Base-by-base conservation (phyloP, 2,329 filamentous ascomycete genomes). In the Zasmidium citrigriseum region DNA sequence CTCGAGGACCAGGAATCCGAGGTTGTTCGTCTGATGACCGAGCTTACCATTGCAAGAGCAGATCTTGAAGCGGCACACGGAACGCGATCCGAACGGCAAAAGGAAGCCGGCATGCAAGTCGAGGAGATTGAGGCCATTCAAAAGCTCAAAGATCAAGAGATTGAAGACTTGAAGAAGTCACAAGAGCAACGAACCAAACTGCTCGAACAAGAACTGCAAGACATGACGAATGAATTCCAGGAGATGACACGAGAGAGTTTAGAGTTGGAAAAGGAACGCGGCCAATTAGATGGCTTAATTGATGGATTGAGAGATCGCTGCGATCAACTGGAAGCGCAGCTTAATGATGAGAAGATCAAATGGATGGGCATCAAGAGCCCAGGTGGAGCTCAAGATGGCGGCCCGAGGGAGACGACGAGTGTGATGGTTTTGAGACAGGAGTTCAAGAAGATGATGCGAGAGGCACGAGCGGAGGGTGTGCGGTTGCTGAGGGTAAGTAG, bases 1-100 rank as follows among this genome's bases (percentile, higher is more conserved):
- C 67, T 74, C 61, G 57, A 69, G 25, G 63, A 64, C 5, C 76
- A 89, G 38, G 86, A 89, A 69, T 79, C 82, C 55, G 84, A 89
- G 67, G 80, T 89, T 52, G 86, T 88, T 2, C 80, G 84, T 53
- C 78, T 88, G 4, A 86, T 86, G 34, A 90, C 87, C 2, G 88
- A 98, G 78, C 83, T 98, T 45, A 96, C 93, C n/a, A 88, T 98
- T 65, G 91, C 90, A 23, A 86, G 87, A 70, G 91, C 93, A 54
- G 93, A 98, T 74, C 89, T 98, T 23, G 95, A 96, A 68, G 91
- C 91, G 62, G 96, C 96, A 71, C 97, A 98, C 71, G 95, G 95
- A 44, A 84, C 82, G n/a, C 81, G 87, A 52, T 83, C 86, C 10
- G 81, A 90, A 70, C 84, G 88, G 27, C 86, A 86, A 12, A 87